Evolutionary conservation across 164 flowering plant genomes (phyloP), one percentile per base, ranked within the genome.

Genomic region (Tetracentron sinense): DNA sequence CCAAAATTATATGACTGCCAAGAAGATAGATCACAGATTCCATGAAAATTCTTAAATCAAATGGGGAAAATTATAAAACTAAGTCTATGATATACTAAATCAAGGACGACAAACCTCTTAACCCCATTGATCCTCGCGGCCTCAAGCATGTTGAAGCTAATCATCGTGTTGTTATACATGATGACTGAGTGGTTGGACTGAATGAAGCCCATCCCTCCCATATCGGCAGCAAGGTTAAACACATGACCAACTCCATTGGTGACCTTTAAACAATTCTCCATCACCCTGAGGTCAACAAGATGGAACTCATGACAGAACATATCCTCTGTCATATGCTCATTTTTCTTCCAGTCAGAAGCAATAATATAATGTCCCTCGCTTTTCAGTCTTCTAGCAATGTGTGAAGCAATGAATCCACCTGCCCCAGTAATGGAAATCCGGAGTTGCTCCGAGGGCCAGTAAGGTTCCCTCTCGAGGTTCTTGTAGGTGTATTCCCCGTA

Each of bases 171-270:
- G 77, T 94, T 94, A 50, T 91, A 94, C 95, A 94, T 87, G 56
- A 94, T 94, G 51, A 94, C 97, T 0, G 99, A 94, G 73, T 94
- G 99, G 69, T 94, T 94, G 59, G 99, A 94, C 80, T 94, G 99
- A 51, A 94, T 94, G 76, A 94, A 94, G 10, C 99, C 99, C 99
- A 94, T 94, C 33, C 99, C 99, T 65, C 99, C 99, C 99, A 94
- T 94, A 75, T 94, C 99, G 68, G 99, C 99, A 62, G 99, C 99
- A n/a, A 94, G 88, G 78, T 94, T 94, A 64, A 94, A 94, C 7
- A 94, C 97, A 74, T 94, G 99, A 61, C 91, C 96, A 29, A 88
- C 96, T 2, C 75, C 85, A 29, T 81, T 66, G 7, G 97, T 91
- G 51, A 94, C 97, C 77, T 85, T 91, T 74, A 91, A 67, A 70